phyloP scores from a whole-genome alignment of 192 early-diverging fungal genomes.

The Thoreauomyces humboldtii region DNA sequence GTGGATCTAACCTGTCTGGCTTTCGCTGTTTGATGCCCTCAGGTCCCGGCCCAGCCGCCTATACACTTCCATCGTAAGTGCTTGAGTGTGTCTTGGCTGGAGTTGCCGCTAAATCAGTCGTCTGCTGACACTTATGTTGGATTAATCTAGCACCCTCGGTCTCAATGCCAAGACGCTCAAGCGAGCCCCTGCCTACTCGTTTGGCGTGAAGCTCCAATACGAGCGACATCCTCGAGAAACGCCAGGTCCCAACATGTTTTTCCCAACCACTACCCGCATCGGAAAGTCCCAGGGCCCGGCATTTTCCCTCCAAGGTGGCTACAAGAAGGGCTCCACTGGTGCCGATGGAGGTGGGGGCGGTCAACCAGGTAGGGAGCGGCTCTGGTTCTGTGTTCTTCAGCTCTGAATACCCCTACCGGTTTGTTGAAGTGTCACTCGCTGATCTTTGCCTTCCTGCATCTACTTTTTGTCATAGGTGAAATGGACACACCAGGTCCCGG shows the following conservation, averaged over 20 bases:
- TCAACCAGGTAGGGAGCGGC: too few relatives aligned
- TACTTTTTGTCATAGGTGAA: conserved; percentile 19
- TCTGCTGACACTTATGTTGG: too few relatives aligned
- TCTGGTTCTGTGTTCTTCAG: too few relatives aligned
- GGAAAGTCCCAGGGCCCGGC: conserved; percentile 55
- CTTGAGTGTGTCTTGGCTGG: too few relatives aligned
- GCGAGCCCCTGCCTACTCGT: conserved; percentile 58
- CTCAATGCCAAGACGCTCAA: conserved; percentile 43
- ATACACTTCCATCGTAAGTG: conserved; percentile 55
- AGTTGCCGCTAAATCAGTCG: too few relatives aligned
- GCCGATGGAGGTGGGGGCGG: conserved; percentile 7
- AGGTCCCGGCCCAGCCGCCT: conserved; percentile 61
- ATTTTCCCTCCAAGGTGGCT: conserved; percentile 52
- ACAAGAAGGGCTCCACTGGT: conserved; percentile 40
- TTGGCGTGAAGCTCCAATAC: conserved; percentile 48
- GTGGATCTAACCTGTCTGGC: too few relatives aligned
- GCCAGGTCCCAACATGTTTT: conserved; percentile 56
- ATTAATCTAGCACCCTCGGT: conserved; percentile 48
- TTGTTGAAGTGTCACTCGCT: too few relatives aligned
- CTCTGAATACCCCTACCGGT: too few relatives aligned
- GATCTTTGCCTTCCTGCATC: too few relatives aligned
- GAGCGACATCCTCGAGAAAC: conserved; percentile 34
- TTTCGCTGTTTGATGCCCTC: too few relatives aligned
- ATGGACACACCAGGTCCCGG: conserved; percentile 57
- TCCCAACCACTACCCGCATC: conserved; percentile 53